Base-by-base conservation (phyloP, 2,329 filamentous ascomycete genomes). In the Trichoderma brevicompactum region DNA sequence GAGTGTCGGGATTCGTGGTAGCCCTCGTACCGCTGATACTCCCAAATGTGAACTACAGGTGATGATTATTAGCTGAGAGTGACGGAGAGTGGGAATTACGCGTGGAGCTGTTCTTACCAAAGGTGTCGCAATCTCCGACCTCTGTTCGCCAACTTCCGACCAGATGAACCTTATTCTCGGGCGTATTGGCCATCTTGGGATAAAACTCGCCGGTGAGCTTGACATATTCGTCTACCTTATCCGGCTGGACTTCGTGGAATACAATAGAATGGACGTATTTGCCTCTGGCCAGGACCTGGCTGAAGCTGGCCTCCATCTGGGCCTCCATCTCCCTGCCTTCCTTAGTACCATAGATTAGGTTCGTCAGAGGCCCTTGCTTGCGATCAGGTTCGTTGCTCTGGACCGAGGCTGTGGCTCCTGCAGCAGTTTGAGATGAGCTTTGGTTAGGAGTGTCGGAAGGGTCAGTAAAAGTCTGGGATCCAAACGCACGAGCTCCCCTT, bases 211-310 rank as follows among this genome's bases (percentile, higher is more conserved):
- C 92, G 13, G 98, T 92, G 56, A 98, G 83, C 66, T 94, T 85
- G 59, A 94, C 89, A 75, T 99, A 99, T 74, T 98, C 94, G 69
- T 97, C 93, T 53, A 97, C 92, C 80, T 92, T 95, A 73, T 97
- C 93, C 67, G 94, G 93, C 81, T 96, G 93, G 70, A 99, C 95
- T 68, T 96, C 87, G 81, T 99, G 95, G 75, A 97, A 92, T 66
- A 97, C 93, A 77, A 99, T 97, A 53, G 93, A 96, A 79, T 99
- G 95, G 63, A 99, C 94, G 74, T 99, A 99, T 81, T 99, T 99
- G 75, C 95, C 95, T 70, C 95, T 87, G 28, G 95, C 95, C 52
- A 99, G 83, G 50, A 98, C 92, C 78, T 97, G 94, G 59, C 92
- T 96, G 81, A 98, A 99, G 76, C 92, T 96, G 66, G 94, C 89